phyloP scores from a whole-genome alignment of 306 rosid genomes.

The Quercus wislizeni region DNA sequence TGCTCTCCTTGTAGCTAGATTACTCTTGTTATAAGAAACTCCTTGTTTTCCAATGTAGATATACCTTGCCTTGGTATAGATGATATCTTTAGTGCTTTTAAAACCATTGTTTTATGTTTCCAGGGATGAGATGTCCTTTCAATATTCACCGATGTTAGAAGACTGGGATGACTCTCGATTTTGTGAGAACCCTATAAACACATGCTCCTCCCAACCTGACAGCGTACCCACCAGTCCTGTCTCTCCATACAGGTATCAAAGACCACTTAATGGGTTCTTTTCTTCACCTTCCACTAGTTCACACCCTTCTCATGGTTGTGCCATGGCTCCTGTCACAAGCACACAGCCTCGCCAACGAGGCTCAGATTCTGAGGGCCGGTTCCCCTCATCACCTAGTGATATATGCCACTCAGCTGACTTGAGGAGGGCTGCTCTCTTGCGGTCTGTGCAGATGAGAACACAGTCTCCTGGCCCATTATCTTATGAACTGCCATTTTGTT shows the following conservation, averaged over 20 bases:
- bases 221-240: slow-evolving; percentile 82
- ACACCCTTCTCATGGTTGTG: slow-evolving; percentile 49
- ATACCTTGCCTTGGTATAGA: neutral
- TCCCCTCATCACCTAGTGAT: slow-evolving; percentile 98
- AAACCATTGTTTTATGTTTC: slow-evolving; percentile 5
- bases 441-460: slow-evolving; percentile 95
- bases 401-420: slow-evolving; percentile 97
- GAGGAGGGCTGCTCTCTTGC: slow-evolving; percentile 92
- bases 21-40: neutral
- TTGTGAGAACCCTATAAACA: slow-evolving; percentile 54
- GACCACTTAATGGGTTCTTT: slow-evolving; percentile 40
- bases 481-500: slow-evolving; percentile 57
- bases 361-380: slow-evolving; percentile 93
- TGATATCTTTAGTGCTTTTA: neutral
- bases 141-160: slow-evolving; percentile 98
- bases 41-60: neutral
- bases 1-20: neutral
- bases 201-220: slow-evolving; percentile 62
- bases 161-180: slow-evolving; percentile 83
- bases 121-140: slow-evolving; percentile 83
- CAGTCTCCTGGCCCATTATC: slow-evolving; percentile 64
- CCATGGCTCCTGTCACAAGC: slow-evolving; percentile 35
- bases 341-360: slow-evolving; percentile 86
- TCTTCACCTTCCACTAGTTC: slow-evolving; percentile 57
- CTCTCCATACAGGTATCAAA: slow-evolving; percentile 81